Conservation (phyloP, 129 eudicot species). For the Centrapalus pauciflorus region DNA sequence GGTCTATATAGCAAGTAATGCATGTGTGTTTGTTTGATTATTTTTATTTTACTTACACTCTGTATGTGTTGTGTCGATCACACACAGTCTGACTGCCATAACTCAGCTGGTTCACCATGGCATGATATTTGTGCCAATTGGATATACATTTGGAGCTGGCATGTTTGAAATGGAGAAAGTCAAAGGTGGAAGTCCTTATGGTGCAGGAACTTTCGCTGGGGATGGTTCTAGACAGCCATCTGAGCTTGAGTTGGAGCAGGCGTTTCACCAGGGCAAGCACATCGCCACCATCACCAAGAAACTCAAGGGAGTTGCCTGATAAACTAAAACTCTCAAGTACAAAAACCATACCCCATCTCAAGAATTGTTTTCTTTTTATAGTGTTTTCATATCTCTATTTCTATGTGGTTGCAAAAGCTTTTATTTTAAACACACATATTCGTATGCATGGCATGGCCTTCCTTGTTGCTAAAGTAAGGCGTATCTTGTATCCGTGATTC, state of each 20-base stretch:
- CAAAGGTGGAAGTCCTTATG: constrained; percentile 92
- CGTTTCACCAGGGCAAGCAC: constrained; percentile 87
- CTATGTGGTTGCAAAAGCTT: constrained; percentile 23
- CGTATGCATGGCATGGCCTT: neutral
- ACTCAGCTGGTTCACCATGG: constrained; percentile 91
- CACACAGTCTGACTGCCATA: constrained; percentile 72
- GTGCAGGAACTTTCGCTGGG: constrained; percentile 86
- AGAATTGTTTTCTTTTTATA: constrained; percentile 9
- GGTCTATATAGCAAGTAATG: neutral
- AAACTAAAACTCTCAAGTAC: constrained; percentile 4
- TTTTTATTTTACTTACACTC: neutral
- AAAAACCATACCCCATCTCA: constrained; percentile 19
- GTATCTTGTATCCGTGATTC: neutral
- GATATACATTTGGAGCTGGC: constrained; percentile 85
- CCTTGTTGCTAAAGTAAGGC: constrained; percentile 4
- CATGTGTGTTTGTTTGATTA: neutral
- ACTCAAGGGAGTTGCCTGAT: constrained; percentile 58
- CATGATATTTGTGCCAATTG: constrained; percentile 84
- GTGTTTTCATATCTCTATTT: neutral
- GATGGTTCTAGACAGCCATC: constrained; percentile 87
- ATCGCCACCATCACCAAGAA: constrained; percentile 72
- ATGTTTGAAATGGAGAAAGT: constrained; percentile 87
- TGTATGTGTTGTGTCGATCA: too few relatives aligned
- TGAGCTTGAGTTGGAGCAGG: constrained; percentile 62
- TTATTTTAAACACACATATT: constrained; percentile 10